phyloP scores from a whole-genome alignment of 345 rosid species.

The Pugionium dolabratum region DNA sequence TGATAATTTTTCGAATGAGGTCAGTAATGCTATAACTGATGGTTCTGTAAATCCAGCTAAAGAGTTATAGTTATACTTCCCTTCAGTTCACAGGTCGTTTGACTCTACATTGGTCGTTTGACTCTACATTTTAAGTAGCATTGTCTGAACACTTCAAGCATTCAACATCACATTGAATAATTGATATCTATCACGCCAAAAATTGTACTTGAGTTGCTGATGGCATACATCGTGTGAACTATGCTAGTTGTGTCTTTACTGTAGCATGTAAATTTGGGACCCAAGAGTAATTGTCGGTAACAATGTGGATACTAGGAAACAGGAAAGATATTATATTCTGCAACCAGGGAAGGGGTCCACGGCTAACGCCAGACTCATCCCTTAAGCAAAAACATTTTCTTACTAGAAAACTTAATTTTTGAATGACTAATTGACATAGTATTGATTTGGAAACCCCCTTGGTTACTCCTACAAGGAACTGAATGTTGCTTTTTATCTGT shows the following conservation, averaged over 20 bases:
- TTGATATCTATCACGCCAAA: too few relatives aligned
- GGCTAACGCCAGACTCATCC: background rate
- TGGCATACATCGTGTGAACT: conserved; percentile 11
- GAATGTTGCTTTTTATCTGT: conserved; percentile 14
- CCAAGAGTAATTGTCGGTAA: conserved; percentile 18
- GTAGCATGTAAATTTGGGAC: conserved; percentile 26
- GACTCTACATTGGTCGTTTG: too few relatives aligned
- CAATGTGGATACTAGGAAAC: conserved; percentile 7
- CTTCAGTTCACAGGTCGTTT: conserved; percentile 12
- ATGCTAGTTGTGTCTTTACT: conserved; percentile 20
- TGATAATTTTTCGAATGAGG: conserved; percentile 98
- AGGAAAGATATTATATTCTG: conserved; percentile 2
- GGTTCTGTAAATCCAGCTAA: conserved; percentile 15
- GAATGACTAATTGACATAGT: conserved; percentile 8
- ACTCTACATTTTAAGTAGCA: too few relatives aligned
- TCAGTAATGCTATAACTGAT: conserved; percentile 41
- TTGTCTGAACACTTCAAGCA: conserved; percentile 4
- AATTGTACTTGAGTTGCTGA: conserved; percentile 3
- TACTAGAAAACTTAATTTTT: background rate
- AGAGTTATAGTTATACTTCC: conserved; percentile 13
- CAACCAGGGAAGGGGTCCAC: conserved; percentile 12
- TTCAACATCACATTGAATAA: conserved; percentile 12
- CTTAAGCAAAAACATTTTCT: background rate
- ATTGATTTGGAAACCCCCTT: conserved; percentile 12
- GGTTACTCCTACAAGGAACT: conserved; percentile 27